These are phyloP conservation scores for Penicillium expansum DNA, from an alignment of 2,329 filamentous ascomycete species.

Conservation along the genomic window DNA sequence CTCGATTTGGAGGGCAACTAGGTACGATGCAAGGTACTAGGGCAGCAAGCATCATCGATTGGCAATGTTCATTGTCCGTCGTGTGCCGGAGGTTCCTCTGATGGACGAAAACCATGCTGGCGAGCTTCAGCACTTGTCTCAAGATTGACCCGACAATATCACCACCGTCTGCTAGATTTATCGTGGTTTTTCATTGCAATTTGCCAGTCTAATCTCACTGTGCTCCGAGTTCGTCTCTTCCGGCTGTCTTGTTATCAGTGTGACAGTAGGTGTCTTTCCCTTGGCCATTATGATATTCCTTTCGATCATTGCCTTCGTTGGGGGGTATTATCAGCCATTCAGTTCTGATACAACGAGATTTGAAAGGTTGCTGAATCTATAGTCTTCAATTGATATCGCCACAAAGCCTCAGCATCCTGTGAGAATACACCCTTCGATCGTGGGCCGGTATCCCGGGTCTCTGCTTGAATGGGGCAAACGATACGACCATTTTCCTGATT, in stretches of 20 bases:
- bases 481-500: too few relatives aligned
- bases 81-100: neutral
- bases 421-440: neutral
- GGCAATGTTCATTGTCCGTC: neutral
- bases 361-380: neutral
- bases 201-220: neutral
- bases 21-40: neutral
- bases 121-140: neutral
- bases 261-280: neutral
- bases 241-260: neutral
- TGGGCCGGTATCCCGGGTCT: rapidly evolving
- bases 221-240: rapidly evolving
- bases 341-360: neutral
- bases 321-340: neutral
- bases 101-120: neutral
- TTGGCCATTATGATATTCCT: neutral
- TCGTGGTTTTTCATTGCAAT: too few relatives aligned
- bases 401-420: neutral
- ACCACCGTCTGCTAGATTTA: neutral
- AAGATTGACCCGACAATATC: neutral
- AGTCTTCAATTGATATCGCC: neutral
- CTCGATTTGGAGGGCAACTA: neutral
- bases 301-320: neutral
- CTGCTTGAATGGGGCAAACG: too few relatives aligned
- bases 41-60: slow-evolving; percentile 1